These are phyloP conservation scores for Aspergillus nanangensis DNA, from an alignment of 495 filamentous ascomycete genomes.

Conservation along the genomic window DNA sequence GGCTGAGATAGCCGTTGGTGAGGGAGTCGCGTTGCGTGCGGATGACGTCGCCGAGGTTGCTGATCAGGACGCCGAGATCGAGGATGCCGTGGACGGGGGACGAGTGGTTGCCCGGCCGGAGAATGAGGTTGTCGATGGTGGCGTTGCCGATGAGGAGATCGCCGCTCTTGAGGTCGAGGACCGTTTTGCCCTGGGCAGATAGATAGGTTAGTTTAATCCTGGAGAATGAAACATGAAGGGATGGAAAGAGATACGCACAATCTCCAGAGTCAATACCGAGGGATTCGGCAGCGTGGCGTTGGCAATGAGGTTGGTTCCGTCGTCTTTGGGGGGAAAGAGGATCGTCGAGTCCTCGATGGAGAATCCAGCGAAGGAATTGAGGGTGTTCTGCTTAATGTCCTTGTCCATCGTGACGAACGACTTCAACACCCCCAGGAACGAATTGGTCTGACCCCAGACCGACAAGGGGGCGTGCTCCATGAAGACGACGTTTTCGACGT, in stretches of 20 bases:
- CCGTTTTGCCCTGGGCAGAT: constrained; percentile 19
- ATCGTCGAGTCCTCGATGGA: constrained; percentile 19
- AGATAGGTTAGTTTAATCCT: background rate
- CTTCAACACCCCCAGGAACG: constrained; percentile 31
- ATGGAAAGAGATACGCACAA: constrained; percentile 15
- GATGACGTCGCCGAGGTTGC: constrained; percentile 25
- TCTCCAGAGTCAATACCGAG: constrained; percentile 33
- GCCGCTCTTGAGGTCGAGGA: constrained; percentile 31
- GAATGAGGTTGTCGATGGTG: constrained; percentile 51
- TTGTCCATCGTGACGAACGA: constrained; percentile 33
- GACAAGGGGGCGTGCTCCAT: constrained; percentile 24
- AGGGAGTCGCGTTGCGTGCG: constrained; percentile 23
- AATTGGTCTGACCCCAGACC: constrained; percentile 26
- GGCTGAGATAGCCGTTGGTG: constrained; percentile 25
- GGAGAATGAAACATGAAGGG: too few species aligned
- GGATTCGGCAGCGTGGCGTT: constrained; percentile 34
- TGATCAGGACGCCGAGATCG: constrained; percentile 27
- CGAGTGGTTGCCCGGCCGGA: constrained; percentile 56
- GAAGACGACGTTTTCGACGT: constrained; percentile 31
- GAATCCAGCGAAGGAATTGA: constrained; percentile 26
- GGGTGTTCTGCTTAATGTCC: constrained; percentile 27
- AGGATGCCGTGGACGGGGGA: constrained; percentile 40
- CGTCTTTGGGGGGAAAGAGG: constrained; percentile 14
- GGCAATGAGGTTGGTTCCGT: constrained; percentile 33
- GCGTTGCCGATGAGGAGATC: constrained; percentile 47